Percentiles rank a stretch among this genome's conserved stretches.
Evolutionary conservation across 768 basidiomycete species (phyloP).

Genomic region (Daedaleopsis nitida): DNA sequence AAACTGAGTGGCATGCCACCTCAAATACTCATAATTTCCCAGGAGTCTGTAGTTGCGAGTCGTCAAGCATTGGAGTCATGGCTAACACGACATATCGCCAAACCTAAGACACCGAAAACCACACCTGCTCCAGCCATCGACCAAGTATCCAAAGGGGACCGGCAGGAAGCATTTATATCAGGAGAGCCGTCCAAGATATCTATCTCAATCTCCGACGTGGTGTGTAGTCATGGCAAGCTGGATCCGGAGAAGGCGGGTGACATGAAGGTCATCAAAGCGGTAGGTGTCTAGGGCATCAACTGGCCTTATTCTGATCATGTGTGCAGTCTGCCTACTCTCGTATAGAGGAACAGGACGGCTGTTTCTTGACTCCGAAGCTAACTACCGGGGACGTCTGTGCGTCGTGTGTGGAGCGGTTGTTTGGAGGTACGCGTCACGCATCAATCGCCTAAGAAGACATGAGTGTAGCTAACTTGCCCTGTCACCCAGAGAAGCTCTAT

Average conservation of each 20-base stretch:
- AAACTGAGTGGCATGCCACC: background rate
- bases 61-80: conserved; percentile 62
- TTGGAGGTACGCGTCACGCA: conserved; percentile 49
- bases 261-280: conserved; percentile 71
- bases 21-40: background rate
- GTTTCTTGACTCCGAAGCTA: conserved; percentile 50
- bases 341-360: conserved; percentile 43
- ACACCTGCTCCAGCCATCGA: conserved; percentile 4
- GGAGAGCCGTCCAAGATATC: background rate
- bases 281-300: conserved; percentile 30
- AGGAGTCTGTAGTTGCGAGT: conserved; percentile 64
- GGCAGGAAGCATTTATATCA: background rate
- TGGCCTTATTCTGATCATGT: conserved; percentile 2
- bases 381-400: conserved; percentile 57
- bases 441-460: conserved; percentile 4
- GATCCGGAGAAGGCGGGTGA: conserved; percentile 58
- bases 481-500: conserved; percentile 62
- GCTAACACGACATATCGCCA: conserved; percentile 48
- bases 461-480: background rate
- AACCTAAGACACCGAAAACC: conserved; percentile 26
- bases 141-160: background rate
- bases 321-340: conserved; percentile 45
- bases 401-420: conserved; percentile 56
- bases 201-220: conserved; percentile 45
- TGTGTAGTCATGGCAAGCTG: conserved; percentile 63